Base-by-base conservation (phyloP, 306 rosid genomes). In the Herpetospermum pedunculosum region DNA sequence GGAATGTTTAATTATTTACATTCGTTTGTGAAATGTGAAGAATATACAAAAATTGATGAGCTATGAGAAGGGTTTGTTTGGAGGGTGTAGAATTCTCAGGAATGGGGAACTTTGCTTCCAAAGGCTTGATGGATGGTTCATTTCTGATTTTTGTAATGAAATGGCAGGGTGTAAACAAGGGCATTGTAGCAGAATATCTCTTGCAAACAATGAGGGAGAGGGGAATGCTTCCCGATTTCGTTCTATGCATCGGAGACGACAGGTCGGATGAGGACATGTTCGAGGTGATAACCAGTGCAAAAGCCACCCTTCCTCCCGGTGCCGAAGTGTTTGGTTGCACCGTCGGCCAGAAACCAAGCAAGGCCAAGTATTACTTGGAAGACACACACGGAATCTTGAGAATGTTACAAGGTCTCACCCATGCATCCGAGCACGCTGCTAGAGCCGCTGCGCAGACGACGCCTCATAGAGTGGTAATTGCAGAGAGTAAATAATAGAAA, bases 231-330 rank as follows among this genome's bases (percentile, higher is more conserved):
- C 95, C 95, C 16, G 96, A 92, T 75, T 90, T 92, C 46, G 91
- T 92, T 72, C 80, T 92, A 37, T 92, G 98, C 47, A 90, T 92
- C 48, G 98, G 98, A 49, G 98, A 92, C 64, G 96, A 92, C 83
- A 81, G 95, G 71, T 92, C 98, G 0, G 96, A 90, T 1, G 98
- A 92, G 80, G 98, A 92, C 72, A 90, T 92, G 98, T 92, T 92
- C 6, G 95, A 88, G 79, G 84, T 78, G 52, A 87, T 87, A 76
- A 43, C 7, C 49, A 77, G 79, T 59, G 77, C 88, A n/a, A 70
- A 72, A 60, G 83, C 72, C 25, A 73, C 85, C 46, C 85, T 86
- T 60, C 82, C 83, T 19, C 85, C 88, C 0, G 84, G 76, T 7
- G 86, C 87, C 0, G 88, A 87, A 47, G 81, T 87, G 60, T 87